Percentiles rank a stretch among this genome's conserved stretches.
These are phyloP conservation scores for Kodamaea sp. DNA, from an alignment of 1,139 yeast species.

Conservation along the genomic window DNA sequence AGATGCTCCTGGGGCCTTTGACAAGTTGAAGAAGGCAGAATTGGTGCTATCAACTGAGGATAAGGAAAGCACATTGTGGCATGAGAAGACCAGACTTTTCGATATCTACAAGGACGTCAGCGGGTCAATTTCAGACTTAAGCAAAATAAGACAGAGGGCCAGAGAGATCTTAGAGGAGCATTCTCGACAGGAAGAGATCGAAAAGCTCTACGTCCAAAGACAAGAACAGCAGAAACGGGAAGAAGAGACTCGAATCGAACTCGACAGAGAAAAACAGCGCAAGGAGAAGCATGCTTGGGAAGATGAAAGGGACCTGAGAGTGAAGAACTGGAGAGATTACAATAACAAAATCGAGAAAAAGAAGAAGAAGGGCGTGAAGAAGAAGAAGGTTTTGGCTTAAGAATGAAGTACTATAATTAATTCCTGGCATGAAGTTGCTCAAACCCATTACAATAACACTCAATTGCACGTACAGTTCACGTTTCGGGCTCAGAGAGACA, in stretches of 20 bases:
- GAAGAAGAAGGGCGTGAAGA: slow-evolving; percentile 39
- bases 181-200: slow-evolving; percentile 32
- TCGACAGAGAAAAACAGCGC: slow-evolving; percentile 39
- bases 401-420: no score
- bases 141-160: slow-evolving; percentile 40
- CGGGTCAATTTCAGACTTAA: slow-evolving; percentile 17
- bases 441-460: no score
- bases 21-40: slow-evolving; percentile 45
- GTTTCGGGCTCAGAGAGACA: no score
- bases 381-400: slow-evolving; percentile 34
- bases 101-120: slow-evolving; percentile 42
- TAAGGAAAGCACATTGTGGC: slow-evolving; percentile 4
- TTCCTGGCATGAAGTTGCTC: no score
- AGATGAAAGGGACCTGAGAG: slow-evolving; percentile 58
- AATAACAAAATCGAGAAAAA: slow-evolving; percentile 45
- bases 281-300: slow-evolving; percentile 61
- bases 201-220: slow-evolving; percentile 31
- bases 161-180: slow-evolving; percentile 39
- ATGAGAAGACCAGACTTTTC: slow-evolving; percentile 38
- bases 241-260: slow-evolving; percentile 32
- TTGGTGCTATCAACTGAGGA: slow-evolving; percentile 18
- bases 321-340: slow-evolving; percentile 62
- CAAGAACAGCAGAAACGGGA: slow-evolving; percentile 25
- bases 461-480: no score
- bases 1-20: slow-evolving; percentile 65